Percentiles rank a stretch among this genome's conserved stretches.
phyloP scores from a whole-genome alignment of 73 alveolate genomes.

The Paramecium caudatum region DNA sequence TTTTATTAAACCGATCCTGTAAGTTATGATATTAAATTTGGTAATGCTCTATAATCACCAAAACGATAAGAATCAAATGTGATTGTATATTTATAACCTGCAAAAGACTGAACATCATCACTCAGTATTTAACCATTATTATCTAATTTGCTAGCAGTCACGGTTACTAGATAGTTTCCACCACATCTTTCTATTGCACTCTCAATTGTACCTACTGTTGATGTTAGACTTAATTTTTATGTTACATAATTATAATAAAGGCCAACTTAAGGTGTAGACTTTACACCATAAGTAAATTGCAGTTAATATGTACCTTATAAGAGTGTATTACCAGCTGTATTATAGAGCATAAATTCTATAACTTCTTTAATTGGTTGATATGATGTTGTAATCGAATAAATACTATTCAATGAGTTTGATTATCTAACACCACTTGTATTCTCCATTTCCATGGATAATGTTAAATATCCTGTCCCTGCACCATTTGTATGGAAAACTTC shows the following conservation, averaged over 20 bases:
- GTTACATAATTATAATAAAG: neutral
- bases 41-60: neutral
- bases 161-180: neutral
- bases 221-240: neutral
- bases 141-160: neutral
- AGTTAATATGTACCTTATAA: neutral
- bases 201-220: neutral
- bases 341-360: neutral
- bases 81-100: slow-evolving; percentile 16
- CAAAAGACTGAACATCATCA: neutral
- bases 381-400: neutral
- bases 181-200: neutral
- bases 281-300: neutral
- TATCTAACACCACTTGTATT: neutral
- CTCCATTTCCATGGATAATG: neutral
- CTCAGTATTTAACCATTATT: neutral
- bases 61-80: neutral
- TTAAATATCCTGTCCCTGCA: neutral
- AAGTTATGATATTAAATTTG: neutral
- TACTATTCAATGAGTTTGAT: neutral
- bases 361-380: slow-evolving; percentile 24
- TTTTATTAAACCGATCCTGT: neutral
- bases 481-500: slow-evolving; percentile 32
- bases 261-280: neutral
- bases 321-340: neutral